These are phyloP conservation scores for Colletotrichum sp. DNA, from an alignment of 2,329 filamentous ascomycete species.

Conservation along the genomic window DNA sequence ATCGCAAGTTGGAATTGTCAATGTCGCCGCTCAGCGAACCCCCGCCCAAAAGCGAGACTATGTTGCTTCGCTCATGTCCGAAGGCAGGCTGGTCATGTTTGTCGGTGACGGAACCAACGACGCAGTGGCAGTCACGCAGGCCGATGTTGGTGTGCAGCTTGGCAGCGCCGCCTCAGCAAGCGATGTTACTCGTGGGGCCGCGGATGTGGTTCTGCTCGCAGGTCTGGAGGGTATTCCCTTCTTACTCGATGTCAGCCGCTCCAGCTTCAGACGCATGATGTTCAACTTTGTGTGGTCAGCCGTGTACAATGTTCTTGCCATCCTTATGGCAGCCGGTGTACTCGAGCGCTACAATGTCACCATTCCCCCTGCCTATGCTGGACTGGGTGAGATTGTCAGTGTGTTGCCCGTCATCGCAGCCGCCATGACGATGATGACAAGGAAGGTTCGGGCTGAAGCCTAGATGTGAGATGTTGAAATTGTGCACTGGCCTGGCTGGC, in stretches of 20 bases:
- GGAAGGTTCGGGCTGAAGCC: not conserved
- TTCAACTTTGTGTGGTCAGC: slow-evolving; percentile 70
- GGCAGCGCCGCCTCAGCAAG: slow-evolving; percentile 46
- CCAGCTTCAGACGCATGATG: slow-evolving; percentile 45
- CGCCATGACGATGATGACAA: slow-evolving; percentile 32
- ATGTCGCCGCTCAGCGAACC: slow-evolving; percentile 49
- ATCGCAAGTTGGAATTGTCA: slow-evolving; percentile 40
- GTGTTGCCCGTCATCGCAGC: slow-evolving; percentile 63
- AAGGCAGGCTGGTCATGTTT: slow-evolving; percentile 53
- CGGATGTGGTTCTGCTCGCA: slow-evolving; percentile 63
- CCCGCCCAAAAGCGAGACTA: slow-evolving; percentile 62
- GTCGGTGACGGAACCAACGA: slow-evolving; percentile 71
- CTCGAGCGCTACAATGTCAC: slow-evolving; percentile 52
- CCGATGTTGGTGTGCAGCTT: slow-evolving; percentile 66
- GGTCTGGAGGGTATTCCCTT: slow-evolving; percentile 55
- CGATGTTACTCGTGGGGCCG: slow-evolving; percentile 59
- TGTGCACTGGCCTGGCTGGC: not conserved
- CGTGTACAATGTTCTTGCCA: slow-evolving; percentile 66
- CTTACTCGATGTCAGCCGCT: slow-evolving; percentile 52
- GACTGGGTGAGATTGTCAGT: slow-evolving; percentile 69
- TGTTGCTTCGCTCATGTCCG: slow-evolving; percentile 42
- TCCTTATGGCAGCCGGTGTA: slow-evolving; percentile 64
- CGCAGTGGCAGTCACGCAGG: slow-evolving; percentile 64
- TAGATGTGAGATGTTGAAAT: not conserved
- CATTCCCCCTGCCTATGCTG: slow-evolving; percentile 57